A percentile compares a stretch with the other conserved stretches of the same genome.
Conservation (phyloP, 2,329 filamentous ascomycete genomes). For the Aspergillus tamarii region DNA sequence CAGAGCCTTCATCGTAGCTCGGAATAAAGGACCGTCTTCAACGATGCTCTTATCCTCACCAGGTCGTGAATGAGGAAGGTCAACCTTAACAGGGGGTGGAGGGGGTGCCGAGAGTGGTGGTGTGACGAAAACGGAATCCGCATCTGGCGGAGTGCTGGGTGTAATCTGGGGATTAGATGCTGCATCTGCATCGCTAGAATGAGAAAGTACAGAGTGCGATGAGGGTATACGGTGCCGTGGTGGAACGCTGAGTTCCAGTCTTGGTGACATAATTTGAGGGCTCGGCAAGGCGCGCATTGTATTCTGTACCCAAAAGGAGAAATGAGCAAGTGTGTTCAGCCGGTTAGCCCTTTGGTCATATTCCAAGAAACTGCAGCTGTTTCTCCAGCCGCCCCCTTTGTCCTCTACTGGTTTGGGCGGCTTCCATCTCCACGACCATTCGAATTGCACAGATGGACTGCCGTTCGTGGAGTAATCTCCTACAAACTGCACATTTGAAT, state of each 20-base stretch:
- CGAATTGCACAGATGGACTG: constrained; percentile 81
- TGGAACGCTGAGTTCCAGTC: constrained; percentile 72
- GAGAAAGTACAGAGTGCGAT: constrained; percentile 80
- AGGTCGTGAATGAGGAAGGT: constrained; percentile 82
- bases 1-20: constrained; percentile 92
- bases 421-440: constrained; percentile 97
- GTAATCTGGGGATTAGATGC: constrained; percentile 38
- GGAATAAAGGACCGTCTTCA: constrained; percentile 92
- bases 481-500: constrained; percentile 92
- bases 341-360: constrained; percentile 93
- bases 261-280: constrained; percentile 70
- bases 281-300: constrained; percentile 38
- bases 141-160: constrained; percentile 36
- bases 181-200: constrained; percentile 71
- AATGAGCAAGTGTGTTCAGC: constrained; percentile 83
- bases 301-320: constrained; percentile 86
- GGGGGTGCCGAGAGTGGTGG: constrained; percentile 28
- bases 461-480: constrained; percentile 86
- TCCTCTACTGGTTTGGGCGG: constrained; percentile 83
- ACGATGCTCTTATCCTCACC: constrained; percentile 81
- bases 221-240: constrained; percentile 83
- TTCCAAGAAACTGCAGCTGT: constrained; percentile 95
- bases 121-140: constrained; percentile 27
- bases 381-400: constrained; percentile 88
- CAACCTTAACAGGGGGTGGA: constrained; percentile 69